Base-by-base conservation (phyloP, 1,139 yeast genomes). In the Candida sanyaensis region DNA sequence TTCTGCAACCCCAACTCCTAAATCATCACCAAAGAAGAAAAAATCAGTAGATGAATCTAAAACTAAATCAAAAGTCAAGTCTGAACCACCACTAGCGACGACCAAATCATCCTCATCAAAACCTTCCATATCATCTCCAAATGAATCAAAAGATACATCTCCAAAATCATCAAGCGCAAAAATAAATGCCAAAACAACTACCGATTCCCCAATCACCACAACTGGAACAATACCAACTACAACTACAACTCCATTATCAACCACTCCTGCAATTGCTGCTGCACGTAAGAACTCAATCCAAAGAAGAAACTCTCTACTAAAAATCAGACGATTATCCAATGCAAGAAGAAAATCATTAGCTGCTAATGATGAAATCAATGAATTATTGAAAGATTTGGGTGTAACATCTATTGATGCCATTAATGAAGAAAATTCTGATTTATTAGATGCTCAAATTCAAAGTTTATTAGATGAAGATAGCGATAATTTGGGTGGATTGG, bases 341-440 rank as follows among this genome's bases (percentile, higher is more conserved):
- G 72, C 76, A 1, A 58, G 78, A 47, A 62, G 75, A 42, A 72
- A 71, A 52, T 71, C 78, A 12, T 56, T 69, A 38, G 77, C 77
- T 6, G 68, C 77, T 8, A 66, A 64, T 48, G 78, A 73, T 45
- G 80, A 75, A 57, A 66, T 75, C 36, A 65, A 60, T 47, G 73
- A 72, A 39, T 64, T 75, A 13, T 58, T 75, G 38, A 62, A 64
- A 37, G 78, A 73, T 50, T 59, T 74, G 37, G 76, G 75, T 3
- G 71, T 69, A 2, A 58, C 65, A n/a, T 63, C 71, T 4, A 64
- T 73, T 34, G 73, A 68, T 45, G 75, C 66, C 23, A 64, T 68
- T 6, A 72, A 65, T 39, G 73, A 70, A 47, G 73, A 68, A 36
- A 68, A 65, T 38, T 61, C 69, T 3, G 74, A 65, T 5, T 51